Evolutionary conservation across 2,329 filamentous ascomycete genomes (phyloP).

Genomic region (Didymosphaeria variabile): DNA sequence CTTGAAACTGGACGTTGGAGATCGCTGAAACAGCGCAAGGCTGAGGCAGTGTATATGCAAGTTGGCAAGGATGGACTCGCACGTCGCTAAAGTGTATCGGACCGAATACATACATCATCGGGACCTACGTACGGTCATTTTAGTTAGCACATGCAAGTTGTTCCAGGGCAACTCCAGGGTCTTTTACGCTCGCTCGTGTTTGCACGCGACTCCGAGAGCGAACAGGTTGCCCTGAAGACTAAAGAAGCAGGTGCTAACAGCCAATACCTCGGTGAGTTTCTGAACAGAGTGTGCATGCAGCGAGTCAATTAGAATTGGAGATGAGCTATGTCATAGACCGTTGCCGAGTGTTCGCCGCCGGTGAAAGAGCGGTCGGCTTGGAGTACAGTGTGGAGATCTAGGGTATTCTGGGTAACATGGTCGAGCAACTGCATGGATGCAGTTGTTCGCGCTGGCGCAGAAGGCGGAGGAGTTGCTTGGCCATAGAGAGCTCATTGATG

Average conservation of each 20-base stretch:
- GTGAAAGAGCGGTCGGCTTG: slow-evolving; percentile 5
- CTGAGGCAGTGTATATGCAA: background rate
- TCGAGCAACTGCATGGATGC: background rate
- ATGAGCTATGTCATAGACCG: background rate
- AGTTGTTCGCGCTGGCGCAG: background rate
- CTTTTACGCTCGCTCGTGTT: background rate
- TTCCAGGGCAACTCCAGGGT: background rate
- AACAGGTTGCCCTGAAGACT: background rate
- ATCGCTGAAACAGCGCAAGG: background rate
- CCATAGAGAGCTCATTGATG: slow-evolving; percentile 6
- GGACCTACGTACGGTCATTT: background rate
- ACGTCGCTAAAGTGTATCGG: background rate
- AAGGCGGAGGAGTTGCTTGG: slow-evolving; percentile 2
- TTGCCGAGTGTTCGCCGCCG: background rate
- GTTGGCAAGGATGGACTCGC: background rate
- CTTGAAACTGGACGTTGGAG: background rate
- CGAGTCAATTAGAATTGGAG: background rate
- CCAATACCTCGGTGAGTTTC: background rate
- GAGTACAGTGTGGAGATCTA: slow-evolving; percentile 1
- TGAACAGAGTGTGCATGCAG: background rate
- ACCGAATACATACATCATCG: background rate
- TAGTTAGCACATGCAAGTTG: background rate
- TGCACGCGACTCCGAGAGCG: background rate
- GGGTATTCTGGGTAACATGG: slow-evolving; percentile 2
- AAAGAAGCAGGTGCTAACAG: background rate